phyloP scores from a whole-genome alignment of 1,284 basidiomycete genomes.

The Vanrija pseudolonga region DNA sequence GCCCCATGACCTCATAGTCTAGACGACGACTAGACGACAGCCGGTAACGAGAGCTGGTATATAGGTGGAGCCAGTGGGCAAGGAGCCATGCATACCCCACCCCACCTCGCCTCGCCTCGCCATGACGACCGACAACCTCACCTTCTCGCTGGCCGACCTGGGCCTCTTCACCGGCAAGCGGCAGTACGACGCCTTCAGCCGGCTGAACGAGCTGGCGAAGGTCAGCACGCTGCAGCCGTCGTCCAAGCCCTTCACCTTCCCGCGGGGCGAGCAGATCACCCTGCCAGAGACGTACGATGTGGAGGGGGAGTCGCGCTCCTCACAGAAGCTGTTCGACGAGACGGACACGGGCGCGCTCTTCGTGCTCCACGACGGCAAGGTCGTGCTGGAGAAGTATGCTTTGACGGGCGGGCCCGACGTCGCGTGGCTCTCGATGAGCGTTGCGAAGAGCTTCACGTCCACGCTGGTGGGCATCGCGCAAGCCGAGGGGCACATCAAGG shows the following conservation, averaged over 20 bases:
- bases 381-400: neutral
- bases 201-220: neutral
- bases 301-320: neutral
- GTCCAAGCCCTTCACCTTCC: neutral
- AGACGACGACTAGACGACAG: too few relatives aligned
- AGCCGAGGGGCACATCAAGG: neutral
- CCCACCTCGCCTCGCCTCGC: too few relatives aligned
- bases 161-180: neutral
- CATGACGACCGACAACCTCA: too few relatives aligned
- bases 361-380: neutral
- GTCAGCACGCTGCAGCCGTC: neutral
- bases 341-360: neutral
- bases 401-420: neutral
- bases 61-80: too few relatives aligned
- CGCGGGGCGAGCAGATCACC: neutral
- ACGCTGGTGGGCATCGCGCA: conserved; percentile 1
- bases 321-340: neutral
- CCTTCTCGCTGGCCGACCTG: neutral
- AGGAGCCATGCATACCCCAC: too few relatives aligned
- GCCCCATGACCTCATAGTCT: too few relatives aligned
- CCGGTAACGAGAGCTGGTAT: too few relatives aligned
- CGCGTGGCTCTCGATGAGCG: neutral
- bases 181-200: neutral
- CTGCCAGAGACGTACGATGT: neutral
- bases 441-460: conserved; percentile 1